phyloP scores from a whole-genome alignment of 305 asterid genomes.

The Fraxinus nigra region DNA sequence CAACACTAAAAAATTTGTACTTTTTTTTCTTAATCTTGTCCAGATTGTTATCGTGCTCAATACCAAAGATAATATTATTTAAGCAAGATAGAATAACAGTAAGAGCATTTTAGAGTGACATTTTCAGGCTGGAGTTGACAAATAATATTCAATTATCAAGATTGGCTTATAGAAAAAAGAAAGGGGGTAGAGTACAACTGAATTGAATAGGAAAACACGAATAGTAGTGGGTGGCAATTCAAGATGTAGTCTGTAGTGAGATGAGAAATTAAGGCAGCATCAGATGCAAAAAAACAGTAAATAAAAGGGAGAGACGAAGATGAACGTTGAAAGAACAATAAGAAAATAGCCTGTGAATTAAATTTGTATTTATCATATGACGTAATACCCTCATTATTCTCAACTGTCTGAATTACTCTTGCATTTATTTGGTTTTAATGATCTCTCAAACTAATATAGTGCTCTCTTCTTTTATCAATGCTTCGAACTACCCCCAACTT shows the following conservation, averaged over 20 bases:
- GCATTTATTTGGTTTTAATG: slow-evolving; percentile 76
- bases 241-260: slow-evolving; percentile 20
- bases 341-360: slow-evolving; percentile 16
- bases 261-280: slow-evolving; percentile 23
- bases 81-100: background rate
- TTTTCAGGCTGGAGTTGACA: background rate
- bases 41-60: background rate
- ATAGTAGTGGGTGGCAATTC: background rate
- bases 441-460: slow-evolving; percentile 49
- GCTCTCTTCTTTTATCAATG: slow-evolving; percentile 37
- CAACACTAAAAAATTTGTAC: background rate
- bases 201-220: slow-evolving; percentile 5
- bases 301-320: slow-evolving; percentile 25
- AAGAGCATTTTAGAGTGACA: background rate
- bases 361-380: slow-evolving; percentile 45
- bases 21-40: background rate
- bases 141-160: background rate
- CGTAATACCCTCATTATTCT: slow-evolving; percentile 53
- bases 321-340: slow-evolving; percentile 15
- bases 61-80: background rate
- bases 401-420: slow-evolving; percentile 75
- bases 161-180: background rate
- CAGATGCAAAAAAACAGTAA: background rate
- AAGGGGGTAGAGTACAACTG: background rate
- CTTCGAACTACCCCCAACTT: slow-evolving; percentile 43